phyloP scores from a whole-genome alignment of 192 early-diverging fungal genomes.

The Coemansia sp. region DNA sequence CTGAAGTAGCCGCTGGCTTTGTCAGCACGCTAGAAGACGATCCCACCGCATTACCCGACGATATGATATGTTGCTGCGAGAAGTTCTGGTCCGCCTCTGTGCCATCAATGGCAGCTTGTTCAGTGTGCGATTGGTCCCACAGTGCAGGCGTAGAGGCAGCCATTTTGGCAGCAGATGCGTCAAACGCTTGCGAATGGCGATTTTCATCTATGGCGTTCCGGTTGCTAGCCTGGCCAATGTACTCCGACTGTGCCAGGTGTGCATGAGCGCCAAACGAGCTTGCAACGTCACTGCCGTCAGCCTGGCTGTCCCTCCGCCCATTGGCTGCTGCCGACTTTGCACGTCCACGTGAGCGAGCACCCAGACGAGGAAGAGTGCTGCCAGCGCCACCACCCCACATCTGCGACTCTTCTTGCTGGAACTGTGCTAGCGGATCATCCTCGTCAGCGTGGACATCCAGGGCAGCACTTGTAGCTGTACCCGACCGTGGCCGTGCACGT shows the following conservation, averaged over 20 bases:
- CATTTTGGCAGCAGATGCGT: conserved; percentile 7
- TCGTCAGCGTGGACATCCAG: conserved; percentile 6
- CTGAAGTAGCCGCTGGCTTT: neutral
- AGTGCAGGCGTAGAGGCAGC: conserved; percentile 43
- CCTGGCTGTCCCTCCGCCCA: conserved; percentile 4
- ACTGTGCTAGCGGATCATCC: conserved; percentile 49
- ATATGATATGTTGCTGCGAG: neutral
- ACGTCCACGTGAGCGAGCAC: conserved; percentile 17
- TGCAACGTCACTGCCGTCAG: neutral
- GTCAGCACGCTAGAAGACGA: neutral
- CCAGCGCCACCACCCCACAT: conserved; percentile 45
- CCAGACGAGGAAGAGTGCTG: conserved; percentile 46
- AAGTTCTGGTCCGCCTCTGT: too few relatives aligned
- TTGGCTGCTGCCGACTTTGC: neutral
- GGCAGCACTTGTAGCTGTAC: conserved; percentile 34
- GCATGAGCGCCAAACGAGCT: conserved; percentile 1
- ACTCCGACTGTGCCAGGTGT: conserved; percentile 44
- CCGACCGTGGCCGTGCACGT: conserved; percentile 25
- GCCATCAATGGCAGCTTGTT: neutral
- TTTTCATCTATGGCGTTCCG: neutral
- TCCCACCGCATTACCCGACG: neutral
- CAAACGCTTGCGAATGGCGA: neutral
- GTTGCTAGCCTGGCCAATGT: conserved; percentile 19
- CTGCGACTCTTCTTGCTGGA: conserved; percentile 53
- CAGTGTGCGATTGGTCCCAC: conserved; percentile 4